Evolutionary conservation across 1,284 basidiomycete genomes (phyloP), one percentile per base, ranked within the genome.

Genomic region (Puccinia novopanici): DNA sequence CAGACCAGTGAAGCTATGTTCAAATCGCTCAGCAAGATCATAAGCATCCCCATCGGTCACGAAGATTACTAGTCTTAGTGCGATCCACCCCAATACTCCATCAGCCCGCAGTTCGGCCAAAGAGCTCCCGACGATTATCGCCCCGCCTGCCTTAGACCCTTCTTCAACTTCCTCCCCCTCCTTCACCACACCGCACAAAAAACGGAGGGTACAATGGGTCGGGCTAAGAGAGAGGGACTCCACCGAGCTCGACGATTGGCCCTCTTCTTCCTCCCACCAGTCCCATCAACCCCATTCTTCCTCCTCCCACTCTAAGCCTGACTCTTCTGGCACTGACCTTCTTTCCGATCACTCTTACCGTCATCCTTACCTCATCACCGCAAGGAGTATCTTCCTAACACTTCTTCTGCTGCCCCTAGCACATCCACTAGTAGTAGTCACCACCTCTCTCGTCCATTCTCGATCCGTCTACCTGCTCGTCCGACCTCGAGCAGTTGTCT

Each of bases 181-280:
- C 19, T 50, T 57, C 24, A 52, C 37, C 40, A 42, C 50, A 27
- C 40, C 75, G 24, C 48, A 30, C 52, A 79, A 79, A 61, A 79
- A 59, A 59, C 65, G 76, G 9, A 59, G 76, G 42, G 76, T 79
- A 42, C 76, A 79, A 68, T 79, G 76, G 76, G 76, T 79, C 37
- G 76, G 76, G 19, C 50, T 79, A 9, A 71, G 55, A 22, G 76
- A 79, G 45, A 71, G 68, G 54, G 76, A 79, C 37, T 75, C 74
- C 0, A 65, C 40, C 45, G 65, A 77, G 54, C 37, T 57, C 22
- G 68, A 79, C 50, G 67, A 72, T 72, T 72, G 70, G 70, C 70
- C 70, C 9, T 72, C 70, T 40, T 55, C 52, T 19, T 72, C 70
- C 52, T 54, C 70, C 50, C 70, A 72, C 52, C 70, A 55, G 10